Evolutionary conservation across 2,329 filamentous ascomycete species (phyloP).

Genomic region (Hymenotorrendiella dingleyae): DNA sequence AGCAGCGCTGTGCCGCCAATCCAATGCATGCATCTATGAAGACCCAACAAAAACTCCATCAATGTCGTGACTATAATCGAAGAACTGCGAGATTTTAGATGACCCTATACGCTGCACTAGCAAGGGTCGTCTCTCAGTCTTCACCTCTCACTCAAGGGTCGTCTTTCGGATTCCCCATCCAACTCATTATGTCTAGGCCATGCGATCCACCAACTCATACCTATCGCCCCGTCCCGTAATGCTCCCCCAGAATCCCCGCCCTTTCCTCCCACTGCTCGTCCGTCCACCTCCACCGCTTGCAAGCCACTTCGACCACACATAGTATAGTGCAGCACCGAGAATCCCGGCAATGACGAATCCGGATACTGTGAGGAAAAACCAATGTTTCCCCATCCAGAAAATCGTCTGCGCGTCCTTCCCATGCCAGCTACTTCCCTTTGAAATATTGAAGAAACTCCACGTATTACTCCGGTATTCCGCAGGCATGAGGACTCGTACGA

Average conservation of each 20-base stretch:
- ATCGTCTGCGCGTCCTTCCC: slow-evolving; percentile 40
- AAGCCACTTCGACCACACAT: slow-evolving; percentile 25
- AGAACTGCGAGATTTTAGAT: neutral
- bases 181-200: slow-evolving; percentile 15
- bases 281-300: slow-evolving; percentile 13
- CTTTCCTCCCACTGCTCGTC: slow-evolving; percentile 9
- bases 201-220: slow-evolving; percentile 29
- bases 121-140: slow-evolving; percentile 16
- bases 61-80: too few species aligned
- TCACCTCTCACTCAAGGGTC: too few species aligned
- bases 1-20: too few species aligned
- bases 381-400: slow-evolving; percentile 43
- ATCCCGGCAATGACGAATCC: slow-evolving; percentile 30
- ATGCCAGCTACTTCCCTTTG: slow-evolving; percentile 42
- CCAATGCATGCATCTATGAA: too few species aligned
- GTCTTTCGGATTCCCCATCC: too few species aligned
- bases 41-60: too few species aligned
- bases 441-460: slow-evolving; percentile 64
- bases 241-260: slow-evolving; percentile 22
- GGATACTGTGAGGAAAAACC: slow-evolving; percentile 32
- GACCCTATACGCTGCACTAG: slow-evolving; percentile 28
- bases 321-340: slow-evolving; percentile 25
- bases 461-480: slow-evolving; percentile 62
- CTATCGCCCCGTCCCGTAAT: slow-evolving; percentile 20
- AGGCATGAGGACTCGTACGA: slow-evolving; percentile 62